Percentiles rank a stretch among this genome's conserved stretches.
phyloP scores from a whole-genome alignment of 345 rosid species.

The Eucalyptus rudis region DNA sequence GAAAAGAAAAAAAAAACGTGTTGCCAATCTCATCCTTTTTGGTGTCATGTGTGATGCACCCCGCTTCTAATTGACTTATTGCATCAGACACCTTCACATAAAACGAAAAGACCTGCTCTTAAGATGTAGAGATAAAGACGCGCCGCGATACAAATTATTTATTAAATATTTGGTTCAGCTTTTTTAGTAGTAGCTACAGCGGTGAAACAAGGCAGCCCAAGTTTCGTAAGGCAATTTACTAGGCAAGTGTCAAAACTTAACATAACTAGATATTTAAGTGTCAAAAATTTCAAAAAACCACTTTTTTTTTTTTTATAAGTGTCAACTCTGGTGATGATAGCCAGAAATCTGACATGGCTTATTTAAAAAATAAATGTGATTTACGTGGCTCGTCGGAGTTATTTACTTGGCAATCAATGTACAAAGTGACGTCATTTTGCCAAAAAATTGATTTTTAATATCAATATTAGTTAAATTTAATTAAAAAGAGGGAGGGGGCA shows the following conservation, averaged over 20 bases:
- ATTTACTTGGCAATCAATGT: accelerated
- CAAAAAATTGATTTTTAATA: too few species aligned
- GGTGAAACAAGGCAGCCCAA: background rate
- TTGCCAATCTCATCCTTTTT: background rate
- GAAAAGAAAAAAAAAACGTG: too few species aligned
- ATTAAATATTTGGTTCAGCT: background rate
- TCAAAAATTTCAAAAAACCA: accelerated
- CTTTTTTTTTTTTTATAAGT: too few species aligned
- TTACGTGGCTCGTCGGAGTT: accelerated
- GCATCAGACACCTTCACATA: background rate
- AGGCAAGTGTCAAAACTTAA: background rate
- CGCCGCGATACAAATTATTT: background rate
- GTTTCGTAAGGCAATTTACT: background rate
- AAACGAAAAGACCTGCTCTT: background rate
- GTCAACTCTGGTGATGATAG: accelerated
- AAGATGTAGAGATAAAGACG: background rate
- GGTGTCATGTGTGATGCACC: background rate
- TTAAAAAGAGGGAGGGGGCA: too few species aligned
- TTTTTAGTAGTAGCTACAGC: background rate
- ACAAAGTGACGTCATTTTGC: accelerated
- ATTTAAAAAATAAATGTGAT: too few species aligned
- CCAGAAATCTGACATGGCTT: accelerated
- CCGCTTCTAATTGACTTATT: background rate
- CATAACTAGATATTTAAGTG: accelerated
- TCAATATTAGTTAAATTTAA: too few species aligned